Percentiles rank a stretch among this genome's conserved stretches.
phyloP scores from a whole-genome alignment of 805 yeast species.

The Wickerhamiella azyma region DNA sequence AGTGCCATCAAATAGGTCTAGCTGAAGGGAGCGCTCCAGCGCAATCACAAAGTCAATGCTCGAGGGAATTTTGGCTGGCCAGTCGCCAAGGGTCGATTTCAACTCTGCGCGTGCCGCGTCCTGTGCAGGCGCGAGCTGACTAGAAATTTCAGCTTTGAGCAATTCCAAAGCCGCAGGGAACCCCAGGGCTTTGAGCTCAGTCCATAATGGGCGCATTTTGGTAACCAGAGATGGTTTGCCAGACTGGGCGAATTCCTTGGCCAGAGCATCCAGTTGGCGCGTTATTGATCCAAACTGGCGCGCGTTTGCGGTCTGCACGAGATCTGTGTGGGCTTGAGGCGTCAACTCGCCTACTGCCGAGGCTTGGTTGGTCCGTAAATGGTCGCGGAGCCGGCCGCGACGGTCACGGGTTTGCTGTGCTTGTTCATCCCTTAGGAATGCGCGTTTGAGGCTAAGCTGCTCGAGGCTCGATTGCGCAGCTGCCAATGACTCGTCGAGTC shows the following conservation, averaged over 20 bases:
- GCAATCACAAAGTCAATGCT: conserved; percentile 3
- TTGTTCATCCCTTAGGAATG: neutral
- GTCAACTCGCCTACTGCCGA: no score
- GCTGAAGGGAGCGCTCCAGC: neutral
- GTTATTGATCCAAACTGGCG: neutral
- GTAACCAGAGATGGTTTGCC: no score
- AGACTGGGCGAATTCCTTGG: neutral
- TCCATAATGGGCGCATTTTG: neutral
- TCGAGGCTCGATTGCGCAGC: neutral
- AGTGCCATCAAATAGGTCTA: conserved; percentile 1
- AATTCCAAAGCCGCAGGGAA: neutral
- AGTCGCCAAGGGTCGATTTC: conserved; percentile 4
- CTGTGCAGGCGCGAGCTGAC: neutral
- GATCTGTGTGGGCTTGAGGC: no score
- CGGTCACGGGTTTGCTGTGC: neutral
- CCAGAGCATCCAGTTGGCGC: conserved; percentile 1
- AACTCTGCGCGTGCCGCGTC: neutral
- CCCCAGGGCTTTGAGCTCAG: neutral
- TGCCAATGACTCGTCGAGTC: neutral
- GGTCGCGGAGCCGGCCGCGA: neutral
- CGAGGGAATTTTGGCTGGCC: conserved; percentile 16
- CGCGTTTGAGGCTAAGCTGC: neutral
- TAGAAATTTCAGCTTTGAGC: neutral
- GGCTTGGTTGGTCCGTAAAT: no score
- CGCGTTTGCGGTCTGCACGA: no score